Percentiles rank a stretch among this genome's conserved stretches.
Evolutionary conservation across 192 early-diverging fungal species (phyloP).

Genomic region (Geranomyces michiganensis): DNA sequence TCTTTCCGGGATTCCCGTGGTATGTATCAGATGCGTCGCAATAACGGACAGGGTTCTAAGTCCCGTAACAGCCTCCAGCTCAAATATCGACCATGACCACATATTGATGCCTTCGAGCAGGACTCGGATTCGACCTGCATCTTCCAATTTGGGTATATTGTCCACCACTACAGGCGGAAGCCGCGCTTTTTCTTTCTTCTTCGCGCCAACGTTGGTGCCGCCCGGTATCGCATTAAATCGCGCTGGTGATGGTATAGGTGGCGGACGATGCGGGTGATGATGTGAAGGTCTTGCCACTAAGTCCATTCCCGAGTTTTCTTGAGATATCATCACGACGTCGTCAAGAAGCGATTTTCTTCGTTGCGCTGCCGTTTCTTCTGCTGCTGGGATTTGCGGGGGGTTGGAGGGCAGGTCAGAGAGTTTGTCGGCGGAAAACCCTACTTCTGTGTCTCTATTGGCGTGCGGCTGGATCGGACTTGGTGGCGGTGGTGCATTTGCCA

Average conservation of each 20-base stretch:
- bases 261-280: background rate
- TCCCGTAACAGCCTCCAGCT: slow-evolving; percentile 33
- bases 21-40: slow-evolving; percentile 43
- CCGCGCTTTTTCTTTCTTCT: slow-evolving; percentile 10
- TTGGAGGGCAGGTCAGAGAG: too few relatives aligned
- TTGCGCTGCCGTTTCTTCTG: too few relatives aligned
- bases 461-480: background rate
- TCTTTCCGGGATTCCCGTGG: slow-evolving; percentile 36
- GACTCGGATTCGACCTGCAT: background rate
- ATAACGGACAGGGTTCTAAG: slow-evolving; percentile 35
- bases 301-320: too few relatives aligned
- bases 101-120: slow-evolving; percentile 29
- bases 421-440: too few relatives aligned
- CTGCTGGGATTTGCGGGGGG: too few relatives aligned
- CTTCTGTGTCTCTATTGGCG: background rate
- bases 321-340: too few relatives aligned
- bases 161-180: background rate
- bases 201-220: background rate
- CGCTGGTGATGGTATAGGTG: background rate
- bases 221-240: background rate
- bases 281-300: background rate
- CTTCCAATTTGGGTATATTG: background rate
- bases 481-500: background rate
- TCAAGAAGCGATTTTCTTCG: too few relatives aligned
- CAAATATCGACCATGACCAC: slow-evolving; percentile 54